Base-by-base conservation (phyloP, 2,329 filamentous ascomycete genomes). In the Aspergillus sp. region DNA sequence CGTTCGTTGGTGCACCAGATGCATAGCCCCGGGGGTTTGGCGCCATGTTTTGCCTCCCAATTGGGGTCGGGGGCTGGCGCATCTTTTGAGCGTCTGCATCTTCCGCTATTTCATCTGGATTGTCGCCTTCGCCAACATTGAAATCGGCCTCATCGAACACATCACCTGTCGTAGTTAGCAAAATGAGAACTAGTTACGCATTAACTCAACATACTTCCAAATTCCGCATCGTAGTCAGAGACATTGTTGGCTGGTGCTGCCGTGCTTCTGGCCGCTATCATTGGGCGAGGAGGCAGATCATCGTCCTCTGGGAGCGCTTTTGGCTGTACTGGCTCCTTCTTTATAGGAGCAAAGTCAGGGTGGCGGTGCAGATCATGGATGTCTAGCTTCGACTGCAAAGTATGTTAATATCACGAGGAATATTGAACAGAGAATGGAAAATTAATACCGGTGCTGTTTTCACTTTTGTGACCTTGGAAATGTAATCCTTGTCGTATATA, bases 401-500 rank as follows among this genome's bases (percentile, higher is more conserved):
- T 3, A 19, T 37, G 25, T 50, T n/a, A 45, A 21, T 17, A n/a
- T 14, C 23, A 25, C 15, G 23, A 27, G 12, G 4, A 21, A 11
- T 19, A 11, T n/a, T 4, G 5, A 45, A 6, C 8, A 39, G 46
- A 9, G 15, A 1, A 21, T 17, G 37, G 9, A 8, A n/a, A 25
- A 35, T 9, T 15, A 60, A 61, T 72, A 79, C 77, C 4, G 91
- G 90, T 56, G 84, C 82, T 15, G 87, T 85, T 80, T 96, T 98
- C 69, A 99, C 82, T 77, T 91, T 96, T 52, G 88, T 90, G n/a
- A 98, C 90, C 72, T 91, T 93, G 52, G 87, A 83, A 56, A 99
- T 81, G 71, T 96, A 99, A 60, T 93, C 88, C 75, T 97, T 96
- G 78, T 99, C 95, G 76, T 99, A 98, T 58, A 99, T 87, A 79